phyloP scores from a whole-genome alignment of 306 rosid genomes.

The Coriaria nepalensis region DNA sequence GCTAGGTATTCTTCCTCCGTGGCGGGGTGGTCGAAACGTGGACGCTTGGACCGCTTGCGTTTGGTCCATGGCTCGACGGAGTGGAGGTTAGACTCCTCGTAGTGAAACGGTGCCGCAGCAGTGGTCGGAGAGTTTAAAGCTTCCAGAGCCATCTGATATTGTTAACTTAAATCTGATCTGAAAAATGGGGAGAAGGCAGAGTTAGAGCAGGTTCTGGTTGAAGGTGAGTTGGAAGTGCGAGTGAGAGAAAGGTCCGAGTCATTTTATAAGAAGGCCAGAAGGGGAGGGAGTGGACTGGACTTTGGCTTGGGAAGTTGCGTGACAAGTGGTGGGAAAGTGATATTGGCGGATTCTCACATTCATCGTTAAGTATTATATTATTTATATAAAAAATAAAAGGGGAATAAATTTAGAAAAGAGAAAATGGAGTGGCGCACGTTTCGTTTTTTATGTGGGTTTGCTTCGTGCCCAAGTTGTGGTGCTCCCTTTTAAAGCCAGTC shows the following conservation, averaged over 20 bases:
- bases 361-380: too few species aligned
- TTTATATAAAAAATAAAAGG: too few species aligned
- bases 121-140: constrained; percentile 59
- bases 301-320: constrained; percentile 52
- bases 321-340: constrained; percentile 56
- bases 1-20: constrained; percentile 87
- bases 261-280: constrained; percentile 21
- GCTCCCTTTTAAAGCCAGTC: too few species aligned
- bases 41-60: constrained; percentile 58
- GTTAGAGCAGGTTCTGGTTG: not conserved
- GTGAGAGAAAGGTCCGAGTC: not conserved
- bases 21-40: constrained; percentile 25
- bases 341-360: constrained; percentile 11
- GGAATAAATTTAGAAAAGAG: too few species aligned
- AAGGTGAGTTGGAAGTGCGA: constrained; percentile 10
- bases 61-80: constrained; percentile 51
- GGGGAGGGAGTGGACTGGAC: not conserved
- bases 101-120: constrained; percentile 16
- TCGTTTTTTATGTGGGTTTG: too few species aligned
- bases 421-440: too few species aligned
- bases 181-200: not conserved
- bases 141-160: constrained; percentile 46
- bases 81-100: constrained; percentile 14
- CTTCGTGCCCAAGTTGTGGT: too few species aligned
- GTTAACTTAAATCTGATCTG: not conserved